Evolutionary conservation across 345 rosid genomes (phyloP).

Genomic region (Linum lewisii): DNA sequence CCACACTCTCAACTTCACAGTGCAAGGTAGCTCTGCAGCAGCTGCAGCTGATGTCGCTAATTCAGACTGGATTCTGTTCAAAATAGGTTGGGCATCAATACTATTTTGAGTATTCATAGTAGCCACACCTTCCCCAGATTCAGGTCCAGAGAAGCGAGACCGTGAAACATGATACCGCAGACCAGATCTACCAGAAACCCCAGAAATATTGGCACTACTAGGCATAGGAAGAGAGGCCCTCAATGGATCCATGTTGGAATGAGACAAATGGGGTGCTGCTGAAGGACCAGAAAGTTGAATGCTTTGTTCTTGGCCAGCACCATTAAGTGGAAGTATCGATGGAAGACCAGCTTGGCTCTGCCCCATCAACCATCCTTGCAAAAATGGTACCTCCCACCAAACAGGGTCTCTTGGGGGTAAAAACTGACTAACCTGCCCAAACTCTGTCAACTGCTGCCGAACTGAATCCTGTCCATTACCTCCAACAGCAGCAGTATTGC

Average conservation of each 20-base stretch:
- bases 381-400: constrained; percentile 60
- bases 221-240: constrained; percentile 41
- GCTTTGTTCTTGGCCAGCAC: constrained; percentile 28
- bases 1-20: constrained; percentile 90
- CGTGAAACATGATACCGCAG: constrained; percentile 28
- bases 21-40: constrained; percentile 92
- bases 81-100: constrained; percentile 39
- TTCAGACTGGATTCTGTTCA: constrained; percentile 60
- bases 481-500: constrained; percentile 12
- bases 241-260: constrained; percentile 40
- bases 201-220: constrained; percentile 38
- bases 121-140: constrained; percentile 29
- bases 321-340: constrained; percentile 32
- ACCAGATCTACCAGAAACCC: constrained; percentile 39
- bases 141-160: constrained; percentile 35
- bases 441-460: constrained; percentile 19
- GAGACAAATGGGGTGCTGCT: constrained; percentile 24
- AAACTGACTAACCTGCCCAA: constrained; percentile 43
- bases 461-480: constrained; percentile 15
- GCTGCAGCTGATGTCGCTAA: constrained; percentile 67
- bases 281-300: constrained; percentile 27
- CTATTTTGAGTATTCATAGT: constrained; percentile 26
- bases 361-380: constrained; percentile 75
- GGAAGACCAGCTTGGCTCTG: constrained; percentile 54
- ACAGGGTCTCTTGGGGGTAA: constrained; percentile 46